phyloP scores from a whole-genome alignment of 768 basidiomycete genomes.

The Russula griseocarnosa region DNA sequence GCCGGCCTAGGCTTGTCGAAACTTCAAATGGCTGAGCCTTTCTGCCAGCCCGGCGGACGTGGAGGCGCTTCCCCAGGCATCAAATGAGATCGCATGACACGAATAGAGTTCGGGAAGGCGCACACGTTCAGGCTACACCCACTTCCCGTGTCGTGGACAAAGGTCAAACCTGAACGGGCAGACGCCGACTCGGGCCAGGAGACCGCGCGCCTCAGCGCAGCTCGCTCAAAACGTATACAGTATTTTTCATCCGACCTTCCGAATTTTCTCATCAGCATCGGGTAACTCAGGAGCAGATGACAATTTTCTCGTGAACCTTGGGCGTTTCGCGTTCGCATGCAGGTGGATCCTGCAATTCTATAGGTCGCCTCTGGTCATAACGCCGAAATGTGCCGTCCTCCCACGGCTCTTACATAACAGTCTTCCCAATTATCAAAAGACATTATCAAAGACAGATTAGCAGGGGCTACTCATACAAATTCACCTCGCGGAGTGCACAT shows the following conservation, averaged over 20 bases:
- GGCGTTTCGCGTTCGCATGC: constrained; percentile 12
- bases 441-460: constrained; percentile 13
- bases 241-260: background rate
- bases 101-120: constrained; percentile 16
- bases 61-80: constrained; percentile 6
- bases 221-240: constrained; percentile 15
- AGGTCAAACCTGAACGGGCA: constrained; percentile 20
- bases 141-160: constrained; percentile 1
- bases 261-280: constrained; percentile 18
- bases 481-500: constrained; percentile 16
- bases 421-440: background rate
- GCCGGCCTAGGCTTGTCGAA: constrained; percentile 13
- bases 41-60: background rate
- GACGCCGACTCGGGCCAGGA: background rate
- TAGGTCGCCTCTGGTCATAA: constrained; percentile 12
- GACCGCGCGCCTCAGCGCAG: background rate
- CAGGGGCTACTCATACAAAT: constrained; percentile 8
- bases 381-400: constrained; percentile 17
- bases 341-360: constrained; percentile 6
- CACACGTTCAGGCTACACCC: constrained; percentile 5
- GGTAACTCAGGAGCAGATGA: constrained; percentile 6
- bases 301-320: constrained; percentile 4
- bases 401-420: constrained; percentile 23
- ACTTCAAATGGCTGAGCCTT: background rate
- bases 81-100: constrained; percentile 6